A percentile compares a stretch with the other conserved stretches of the same genome.
Conservation (phyloP, 208 protist genomes). For the Lotmaria passim region DNA sequence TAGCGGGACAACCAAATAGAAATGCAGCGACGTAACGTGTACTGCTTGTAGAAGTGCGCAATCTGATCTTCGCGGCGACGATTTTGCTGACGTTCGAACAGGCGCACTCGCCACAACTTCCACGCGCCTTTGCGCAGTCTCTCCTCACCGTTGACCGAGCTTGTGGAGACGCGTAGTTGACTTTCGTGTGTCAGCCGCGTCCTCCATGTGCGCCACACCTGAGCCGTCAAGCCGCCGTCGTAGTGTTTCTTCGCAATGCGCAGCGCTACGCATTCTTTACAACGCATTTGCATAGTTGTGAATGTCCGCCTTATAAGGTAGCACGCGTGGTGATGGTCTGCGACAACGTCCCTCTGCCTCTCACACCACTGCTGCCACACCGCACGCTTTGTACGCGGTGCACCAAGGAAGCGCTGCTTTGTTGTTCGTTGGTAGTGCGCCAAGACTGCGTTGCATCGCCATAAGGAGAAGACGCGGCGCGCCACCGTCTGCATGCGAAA, state of each 20-base stretch:
- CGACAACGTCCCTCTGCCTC: neutral
- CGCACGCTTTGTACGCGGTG: constrained; percentile 2
- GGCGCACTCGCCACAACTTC: neutral
- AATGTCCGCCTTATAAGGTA: neutral
- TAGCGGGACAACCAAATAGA: constrained; percentile 13
- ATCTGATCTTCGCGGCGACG: neutral
- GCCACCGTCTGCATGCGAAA: constrained; percentile 28
- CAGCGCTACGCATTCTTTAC: neutral
- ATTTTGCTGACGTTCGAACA: neutral
- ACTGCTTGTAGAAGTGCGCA: neutral
- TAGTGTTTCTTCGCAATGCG: neutral
- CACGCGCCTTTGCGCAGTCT: neutral
- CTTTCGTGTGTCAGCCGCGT: neutral
- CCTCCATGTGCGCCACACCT: constrained; percentile 9
- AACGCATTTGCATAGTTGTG: constrained; percentile 2
- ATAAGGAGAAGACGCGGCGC: constrained; percentile 13
- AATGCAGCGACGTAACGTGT: neutral
- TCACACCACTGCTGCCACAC: constrained; percentile 28
- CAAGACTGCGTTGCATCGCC: constrained; percentile 12
- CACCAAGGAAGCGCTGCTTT: constrained; percentile 12
- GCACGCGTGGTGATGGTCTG: constrained; percentile 1
- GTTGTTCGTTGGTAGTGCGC: constrained; percentile 11
- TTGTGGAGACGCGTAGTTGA: neutral
- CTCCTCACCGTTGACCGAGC: neutral
- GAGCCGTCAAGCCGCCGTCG: neutral